phyloP scores from a whole-genome alignment of 2,329 filamentous ascomycete species.

The Phoma sp. region DNA sequence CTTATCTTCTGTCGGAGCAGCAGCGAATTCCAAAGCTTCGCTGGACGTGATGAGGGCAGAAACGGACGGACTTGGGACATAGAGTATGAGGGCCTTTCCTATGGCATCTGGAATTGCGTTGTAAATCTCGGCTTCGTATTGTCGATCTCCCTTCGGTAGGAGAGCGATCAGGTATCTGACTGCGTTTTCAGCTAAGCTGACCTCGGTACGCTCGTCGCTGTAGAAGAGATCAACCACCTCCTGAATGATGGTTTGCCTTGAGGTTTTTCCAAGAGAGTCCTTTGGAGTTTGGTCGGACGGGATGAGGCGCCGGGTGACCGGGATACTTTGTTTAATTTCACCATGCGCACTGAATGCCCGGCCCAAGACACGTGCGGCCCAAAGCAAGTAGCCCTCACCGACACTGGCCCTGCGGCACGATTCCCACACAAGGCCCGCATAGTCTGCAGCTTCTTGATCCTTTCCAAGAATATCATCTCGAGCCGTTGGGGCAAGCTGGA shows the following conservation, averaged over 20 bases:
- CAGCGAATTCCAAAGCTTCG: slow-evolving; percentile 27
- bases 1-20: slow-evolving; percentile 24
- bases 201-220: slow-evolving; percentile 48
- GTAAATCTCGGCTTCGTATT: slow-evolving; percentile 39
- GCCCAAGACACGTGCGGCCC: slow-evolving; percentile 86
- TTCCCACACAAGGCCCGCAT: slow-evolving; percentile 75
- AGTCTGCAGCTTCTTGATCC: slow-evolving; percentile 67
- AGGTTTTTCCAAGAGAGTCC: slow-evolving; percentile 36
- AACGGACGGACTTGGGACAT: slow-evolving; percentile 23
- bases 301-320: slow-evolving; percentile 37
- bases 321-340: slow-evolving; percentile 58
- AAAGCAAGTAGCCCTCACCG: slow-evolving; percentile 75
- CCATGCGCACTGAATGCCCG: slow-evolving; percentile 74
- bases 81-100: slow-evolving; percentile 34
- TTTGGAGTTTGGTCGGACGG: slow-evolving; percentile 22
- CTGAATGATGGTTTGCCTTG: slow-evolving; percentile 45
- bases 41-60: neutral
- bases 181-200: slow-evolving; percentile 54
- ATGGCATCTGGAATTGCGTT: slow-evolving; percentile 40
- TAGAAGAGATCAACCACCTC: slow-evolving; percentile 47
- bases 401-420: slow-evolving; percentile 71
- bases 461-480: slow-evolving; percentile 71
- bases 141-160: slow-evolving; percentile 25
- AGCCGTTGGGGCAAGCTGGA: slow-evolving; percentile 65
- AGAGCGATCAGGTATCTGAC: slow-evolving; percentile 42